phyloP scores from a whole-genome alignment of 139 green algal species.

The Zygnema circumcarinatum region DNA sequence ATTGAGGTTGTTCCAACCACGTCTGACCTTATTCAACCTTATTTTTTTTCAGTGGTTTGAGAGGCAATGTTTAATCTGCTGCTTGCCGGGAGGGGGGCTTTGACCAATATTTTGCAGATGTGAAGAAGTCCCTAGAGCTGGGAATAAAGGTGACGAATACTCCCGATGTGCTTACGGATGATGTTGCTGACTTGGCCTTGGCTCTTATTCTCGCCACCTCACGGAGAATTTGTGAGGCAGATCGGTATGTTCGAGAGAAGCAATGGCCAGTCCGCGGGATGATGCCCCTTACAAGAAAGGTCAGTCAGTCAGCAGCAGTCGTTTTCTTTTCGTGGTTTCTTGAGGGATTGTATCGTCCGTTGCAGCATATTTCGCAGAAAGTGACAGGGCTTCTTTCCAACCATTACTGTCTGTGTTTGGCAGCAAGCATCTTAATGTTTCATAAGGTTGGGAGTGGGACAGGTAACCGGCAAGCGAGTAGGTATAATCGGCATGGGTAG shows the following conservation, averaged over 20 bases:
- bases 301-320: background rate
- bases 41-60: no score
- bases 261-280: constrained; percentile 21
- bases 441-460: background rate
- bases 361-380: no score
- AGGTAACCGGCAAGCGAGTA: constrained; percentile 40
- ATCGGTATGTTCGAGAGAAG: constrained; percentile 40
- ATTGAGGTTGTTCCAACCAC: no score
- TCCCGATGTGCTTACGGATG: constrained; percentile 53
- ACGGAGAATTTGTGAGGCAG: constrained; percentile 24
- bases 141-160: constrained; percentile 57
- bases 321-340: background rate
- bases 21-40: no score
- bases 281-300: constrained; percentile 48
- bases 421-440: no score
- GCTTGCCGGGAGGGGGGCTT: no score
- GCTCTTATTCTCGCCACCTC: constrained; percentile 36
- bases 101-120: constrained; percentile 18
- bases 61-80: no score
- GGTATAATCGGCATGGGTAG: constrained; percentile 49
- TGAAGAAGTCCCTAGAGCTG: constrained; percentile 8
- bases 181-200: constrained; percentile 44
- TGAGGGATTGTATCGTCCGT: no score
- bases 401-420: no score
- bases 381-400: no score